Evolutionary conservation across 805 yeast genomes (phyloP).

Genomic region (Wickerhamomyces hampshirensis): DNA sequence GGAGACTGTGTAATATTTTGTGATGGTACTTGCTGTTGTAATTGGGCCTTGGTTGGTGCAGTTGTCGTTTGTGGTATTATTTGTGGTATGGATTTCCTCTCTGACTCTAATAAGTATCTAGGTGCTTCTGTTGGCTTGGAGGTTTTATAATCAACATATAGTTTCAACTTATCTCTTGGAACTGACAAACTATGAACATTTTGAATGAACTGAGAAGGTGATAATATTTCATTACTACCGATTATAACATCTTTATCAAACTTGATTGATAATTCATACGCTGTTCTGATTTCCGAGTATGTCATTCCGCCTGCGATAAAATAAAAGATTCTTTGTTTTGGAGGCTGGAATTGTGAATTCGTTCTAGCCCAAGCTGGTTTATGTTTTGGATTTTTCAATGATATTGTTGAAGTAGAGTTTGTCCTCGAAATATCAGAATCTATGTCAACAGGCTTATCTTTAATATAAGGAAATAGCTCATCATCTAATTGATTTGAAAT

Average conservation of each 20-base stretch:
- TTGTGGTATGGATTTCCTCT: slow-evolving; percentile 10
- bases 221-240: slow-evolving; percentile 74
- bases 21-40: slow-evolving; percentile 13
- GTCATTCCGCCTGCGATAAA: slow-evolving; percentile 91
- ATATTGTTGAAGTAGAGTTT: slow-evolving; percentile 34
- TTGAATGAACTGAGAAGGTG: slow-evolving; percentile 40
- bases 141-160: slow-evolving; percentile 32
- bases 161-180: slow-evolving; percentile 37
- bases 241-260: slow-evolving; percentile 70
- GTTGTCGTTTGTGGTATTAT: slow-evolving; percentile 5
- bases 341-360: slow-evolving; percentile 28
- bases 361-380: slow-evolving; percentile 74
- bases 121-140: slow-evolving; percentile 38
- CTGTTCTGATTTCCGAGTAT: slow-evolving; percentile 71
- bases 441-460: slow-evolving; percentile 62
- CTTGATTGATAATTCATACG: slow-evolving; percentile 59
- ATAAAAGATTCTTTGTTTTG: slow-evolving; percentile 67
- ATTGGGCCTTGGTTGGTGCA: slow-evolving; percentile 4
- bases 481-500: slow-evolving; percentile 51
- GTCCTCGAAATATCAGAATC: slow-evolving; percentile 29
- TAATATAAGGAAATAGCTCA: slow-evolving; percentile 63
- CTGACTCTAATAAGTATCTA: slow-evolving; percentile 36
- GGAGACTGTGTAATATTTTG: no score
- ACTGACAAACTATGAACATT: slow-evolving; percentile 33
- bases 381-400: slow-evolving; percentile 66